phyloP scores from a whole-genome alignment of 2,329 filamentous ascomycete genomes.

The Botryotinia globosa region DNA sequence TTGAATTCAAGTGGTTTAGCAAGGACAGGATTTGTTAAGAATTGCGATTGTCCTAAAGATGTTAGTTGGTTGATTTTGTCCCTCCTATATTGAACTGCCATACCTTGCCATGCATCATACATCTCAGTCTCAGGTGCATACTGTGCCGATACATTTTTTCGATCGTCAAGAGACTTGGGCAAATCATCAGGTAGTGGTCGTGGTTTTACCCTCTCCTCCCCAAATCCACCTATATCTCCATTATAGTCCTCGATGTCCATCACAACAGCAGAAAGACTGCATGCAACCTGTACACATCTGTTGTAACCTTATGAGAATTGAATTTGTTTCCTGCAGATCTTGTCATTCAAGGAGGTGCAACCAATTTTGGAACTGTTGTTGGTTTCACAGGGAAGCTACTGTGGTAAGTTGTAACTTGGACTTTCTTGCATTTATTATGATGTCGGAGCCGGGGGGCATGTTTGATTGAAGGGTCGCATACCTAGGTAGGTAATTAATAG shows the following conservation, averaged over 20 bases:
- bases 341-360: slow-evolving; percentile 2
- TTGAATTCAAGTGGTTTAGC: slow-evolving; percentile 80
- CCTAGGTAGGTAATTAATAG: too few species aligned
- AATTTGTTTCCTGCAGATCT: neutral
- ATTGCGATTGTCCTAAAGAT: slow-evolving; percentile 82
- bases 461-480: slow-evolving; percentile 4
- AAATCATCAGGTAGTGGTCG: slow-evolving; percentile 74
- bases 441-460: neutral
- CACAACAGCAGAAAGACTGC: slow-evolving; percentile 39
- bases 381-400: slow-evolving; percentile 14
- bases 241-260: slow-evolving; percentile 59
- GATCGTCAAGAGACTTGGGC: slow-evolving; percentile 87
- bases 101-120: slow-evolving; percentile 98
- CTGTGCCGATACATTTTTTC: slow-evolving; percentile 60
- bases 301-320: neutral
- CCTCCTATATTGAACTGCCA: slow-evolving; percentile 8
- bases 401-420: slow-evolving; percentile 3
- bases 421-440: slow-evolving; percentile 11
- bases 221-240: slow-evolving; percentile 38
- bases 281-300: slow-evolving; percentile 33
- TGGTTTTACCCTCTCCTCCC: slow-evolving; percentile 42
- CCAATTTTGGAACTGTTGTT: neutral
- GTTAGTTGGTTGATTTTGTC: slow-evolving; percentile 26
- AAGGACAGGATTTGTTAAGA: slow-evolving; percentile 80
- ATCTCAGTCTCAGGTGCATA: slow-evolving; percentile 85